Base-by-base conservation (phyloP, 2,329 filamentous ascomycete genomes). In the Stachybotrys chartarum region DNA sequence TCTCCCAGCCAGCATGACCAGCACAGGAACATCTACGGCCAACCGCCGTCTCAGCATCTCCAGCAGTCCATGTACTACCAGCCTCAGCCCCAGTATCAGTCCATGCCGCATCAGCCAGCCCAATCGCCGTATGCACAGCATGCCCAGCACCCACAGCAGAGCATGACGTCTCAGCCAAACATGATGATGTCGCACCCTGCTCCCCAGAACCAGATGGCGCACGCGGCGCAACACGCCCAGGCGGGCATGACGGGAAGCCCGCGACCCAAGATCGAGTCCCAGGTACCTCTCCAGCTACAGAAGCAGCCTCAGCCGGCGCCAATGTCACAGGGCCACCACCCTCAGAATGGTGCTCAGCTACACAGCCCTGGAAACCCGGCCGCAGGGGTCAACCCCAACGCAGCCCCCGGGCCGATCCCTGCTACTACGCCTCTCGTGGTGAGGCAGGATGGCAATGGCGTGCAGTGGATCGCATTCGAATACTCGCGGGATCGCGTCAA, bases 391-490 rank as follows among this genome's bases (percentile, higher is more conserved):
- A 96, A 94, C 69, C 87, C 91, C 11, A 96, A 92, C 66, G 91
- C 93, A 42, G 94, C 94, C 1, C 94, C 94, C 7, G 94, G 94
- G 3, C 94, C 94, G 0, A 99, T 99, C 64, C 94, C 94, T 12
- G 94, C 94, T 1, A 99, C 94, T 3, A 97, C 94, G 0, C 94
- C 94, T 0, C 78, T 97, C 8, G 92, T 97, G 8, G 93, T 97
- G 30, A 81, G 92, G 61, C 93, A 97, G 72, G 94, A 97, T 65
- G 88, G 90, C 67, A 97, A 96, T 62, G 94, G 94, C 8, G 93
- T 97, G 7, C 94, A 97, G 72, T 97, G 94, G 94, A 97, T 97
- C 66, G 91, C 91, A 0, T 99, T 97, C 59, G 94, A 99, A 71
- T 99, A 99, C 70, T 97, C 93, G 11, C 85, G 93, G 58, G 93